Evolutionary conservation across 768 basidiomycete species (phyloP).

Genomic region (Rhizopogon sp.): DNA sequence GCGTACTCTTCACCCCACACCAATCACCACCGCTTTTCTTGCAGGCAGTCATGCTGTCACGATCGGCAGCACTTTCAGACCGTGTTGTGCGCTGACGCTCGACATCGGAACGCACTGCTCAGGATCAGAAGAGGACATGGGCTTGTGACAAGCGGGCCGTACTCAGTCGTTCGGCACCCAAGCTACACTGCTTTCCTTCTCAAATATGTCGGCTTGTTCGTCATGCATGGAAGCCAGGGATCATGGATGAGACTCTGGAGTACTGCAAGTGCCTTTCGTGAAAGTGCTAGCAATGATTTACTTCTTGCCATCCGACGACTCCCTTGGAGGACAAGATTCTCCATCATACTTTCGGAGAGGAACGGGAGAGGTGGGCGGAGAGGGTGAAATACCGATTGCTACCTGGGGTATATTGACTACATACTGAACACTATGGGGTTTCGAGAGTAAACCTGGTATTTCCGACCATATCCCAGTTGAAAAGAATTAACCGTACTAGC

Average conservation of each 20-base stretch:
- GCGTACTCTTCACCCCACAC: too few relatives aligned
- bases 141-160: slow-evolving; percentile 10
- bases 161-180: slow-evolving; percentile 15
- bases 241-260: not conserved
- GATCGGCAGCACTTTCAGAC: slow-evolving; percentile 2
- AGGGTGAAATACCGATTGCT: slow-evolving; percentile 25
- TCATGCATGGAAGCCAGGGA: not conserved
- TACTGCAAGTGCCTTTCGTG: not conserved
- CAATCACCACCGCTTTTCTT: slow-evolving; percentile 3
- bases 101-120: slow-evolving; percentile 10
- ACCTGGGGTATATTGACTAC: slow-evolving; percentile 21
- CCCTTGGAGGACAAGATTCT: not conserved
- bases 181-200: slow-evolving; percentile 10
- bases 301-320: not conserved
- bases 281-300: not conserved
- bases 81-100: slow-evolving; percentile 9
- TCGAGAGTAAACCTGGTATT: too few relatives aligned
- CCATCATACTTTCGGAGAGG: slow-evolving; percentile 18
- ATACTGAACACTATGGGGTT: too few relatives aligned
- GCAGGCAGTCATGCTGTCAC: slow-evolving; percentile 4
- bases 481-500: too few relatives aligned
- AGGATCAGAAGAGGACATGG: slow-evolving; percentile 6
- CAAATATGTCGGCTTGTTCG: not conserved
- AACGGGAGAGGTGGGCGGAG: slow-evolving; percentile 26
- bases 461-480: too few relatives aligned